These are phyloP conservation scores for Backusella tuberculispora DNA, from an alignment of 192 early-diverging fungal genomes.

Conservation along the genomic window DNA sequence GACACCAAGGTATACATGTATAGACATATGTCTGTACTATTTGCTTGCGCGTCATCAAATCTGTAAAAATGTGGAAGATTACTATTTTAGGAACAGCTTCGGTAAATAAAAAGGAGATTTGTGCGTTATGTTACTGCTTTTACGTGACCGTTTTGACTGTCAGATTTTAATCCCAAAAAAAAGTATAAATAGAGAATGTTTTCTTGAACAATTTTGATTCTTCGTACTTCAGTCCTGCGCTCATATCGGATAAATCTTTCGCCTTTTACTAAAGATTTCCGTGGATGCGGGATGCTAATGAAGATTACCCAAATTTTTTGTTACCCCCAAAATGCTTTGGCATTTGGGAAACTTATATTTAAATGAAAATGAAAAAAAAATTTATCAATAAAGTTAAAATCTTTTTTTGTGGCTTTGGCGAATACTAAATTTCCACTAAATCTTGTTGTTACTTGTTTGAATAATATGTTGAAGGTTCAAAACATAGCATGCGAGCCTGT, in stretches of 20 bases:
- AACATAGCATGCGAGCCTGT: too few species aligned
- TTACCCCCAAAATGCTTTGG: neutral
- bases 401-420: too few species aligned
- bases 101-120: neutral
- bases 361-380: conserved; percentile 11
- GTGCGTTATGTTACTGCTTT: neutral
- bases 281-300: conserved; percentile 32
- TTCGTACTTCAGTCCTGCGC: conserved; percentile 25
- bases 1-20: too few species aligned
- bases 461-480: too few species aligned
- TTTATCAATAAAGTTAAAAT: neutral
- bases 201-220: neutral
- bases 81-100: neutral
- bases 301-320: conserved; percentile 33
- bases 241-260: conserved; percentile 38
- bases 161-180: neutral
- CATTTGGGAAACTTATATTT: neutral
- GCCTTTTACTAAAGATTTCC: conserved; percentile 39
- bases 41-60: too few species aligned
- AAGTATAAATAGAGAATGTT: conserved; percentile 23
- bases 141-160: neutral
- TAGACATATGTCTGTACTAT: too few species aligned
- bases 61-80: too few species aligned
- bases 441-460: too few species aligned
- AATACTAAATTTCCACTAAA: too few species aligned